Evolutionary conservation across 805 yeast species (phyloP).

Genomic region (Yamadazyma philogaea): DNA sequence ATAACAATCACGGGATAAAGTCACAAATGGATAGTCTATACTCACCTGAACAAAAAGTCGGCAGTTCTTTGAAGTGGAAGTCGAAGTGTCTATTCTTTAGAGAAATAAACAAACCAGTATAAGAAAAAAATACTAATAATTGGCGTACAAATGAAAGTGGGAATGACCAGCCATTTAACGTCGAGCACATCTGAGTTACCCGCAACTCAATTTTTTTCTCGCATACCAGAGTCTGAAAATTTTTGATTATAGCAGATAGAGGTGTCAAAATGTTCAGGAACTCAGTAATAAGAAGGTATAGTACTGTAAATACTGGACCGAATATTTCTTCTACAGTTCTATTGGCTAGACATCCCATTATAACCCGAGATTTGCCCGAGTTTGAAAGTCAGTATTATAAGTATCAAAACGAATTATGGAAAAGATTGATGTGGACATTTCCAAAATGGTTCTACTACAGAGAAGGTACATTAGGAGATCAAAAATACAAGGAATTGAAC

Average conservation of each 20-base stretch:
- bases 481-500: constrained; percentile 72
- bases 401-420: constrained; percentile 83
- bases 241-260: constrained; percentile 3
- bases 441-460: constrained; percentile 91
- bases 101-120: not conserved
- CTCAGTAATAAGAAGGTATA: constrained; percentile 5
- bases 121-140: not conserved
- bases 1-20: not conserved
- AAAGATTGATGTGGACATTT: constrained; percentile 95
- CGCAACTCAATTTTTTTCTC: constrained; percentile 3
- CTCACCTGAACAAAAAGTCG: not conserved
- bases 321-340: constrained; percentile 51
- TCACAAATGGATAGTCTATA: not conserved
- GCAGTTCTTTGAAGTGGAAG: not conserved
- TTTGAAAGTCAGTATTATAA: constrained; percentile 74
- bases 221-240: constrained; percentile 5
- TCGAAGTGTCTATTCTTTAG: constrained; percentile 2
- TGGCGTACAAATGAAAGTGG: constrained; percentile 1
- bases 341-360: constrained; percentile 77
- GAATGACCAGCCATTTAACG: constrained; percentile 9
- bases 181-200: constrained; percentile 1
- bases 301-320: constrained; percentile 6
- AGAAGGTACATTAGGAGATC: constrained; percentile 85
- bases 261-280: constrained; percentile 3
- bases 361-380: constrained; percentile 70